A percentile compares a stretch with the other conserved stretches of the same genome.
Evolutionary conservation across 208 protist species (phyloP).

Genomic region (Eutreptiella sp.): DNA sequence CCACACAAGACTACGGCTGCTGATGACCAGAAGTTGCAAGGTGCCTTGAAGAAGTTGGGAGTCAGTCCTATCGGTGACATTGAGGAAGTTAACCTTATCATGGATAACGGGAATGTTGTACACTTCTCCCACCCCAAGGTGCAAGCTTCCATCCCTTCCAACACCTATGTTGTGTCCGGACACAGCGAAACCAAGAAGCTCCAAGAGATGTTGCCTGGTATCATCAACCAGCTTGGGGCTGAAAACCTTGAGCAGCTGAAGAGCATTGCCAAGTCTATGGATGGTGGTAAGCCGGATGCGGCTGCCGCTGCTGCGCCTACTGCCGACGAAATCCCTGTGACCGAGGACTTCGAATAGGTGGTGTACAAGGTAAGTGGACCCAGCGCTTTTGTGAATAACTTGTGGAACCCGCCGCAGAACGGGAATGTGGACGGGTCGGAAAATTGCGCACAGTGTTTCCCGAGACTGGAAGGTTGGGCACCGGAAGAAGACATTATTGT

Average conservation of each 20-base stretch:
- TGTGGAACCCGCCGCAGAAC: too few species aligned
- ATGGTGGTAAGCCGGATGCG: too few species aligned
- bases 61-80: conserved; percentile 89
- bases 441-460: too few species aligned
- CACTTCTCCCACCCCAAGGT: conserved; percentile 95
- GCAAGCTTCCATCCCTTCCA: conserved; percentile 86
- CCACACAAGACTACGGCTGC: conserved; percentile 41
- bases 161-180: conserved; percentile 93
- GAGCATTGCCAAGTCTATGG: conserved; percentile 6
- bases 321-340: too few species aligned
- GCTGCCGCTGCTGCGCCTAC: too few species aligned
- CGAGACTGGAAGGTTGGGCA: too few species aligned
- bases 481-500: too few species aligned
- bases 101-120: conserved; percentile 86
- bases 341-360: too few species aligned
- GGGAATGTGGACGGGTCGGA: too few species aligned
- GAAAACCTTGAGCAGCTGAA: conserved; percentile 56
- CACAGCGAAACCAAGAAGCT: conserved; percentile 60
- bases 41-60: conserved; percentile 82
- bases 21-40: conserved; percentile 90
- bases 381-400: too few species aligned
- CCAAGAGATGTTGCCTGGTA: conserved; percentile 59
- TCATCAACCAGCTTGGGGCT: conserved; percentile 64
- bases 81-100: conserved; percentile 94
- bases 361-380: too few species aligned